Evolutionary conservation across 768 basidiomycete species (phyloP).

Genomic region (Candolleomyces aberdarensis): DNA sequence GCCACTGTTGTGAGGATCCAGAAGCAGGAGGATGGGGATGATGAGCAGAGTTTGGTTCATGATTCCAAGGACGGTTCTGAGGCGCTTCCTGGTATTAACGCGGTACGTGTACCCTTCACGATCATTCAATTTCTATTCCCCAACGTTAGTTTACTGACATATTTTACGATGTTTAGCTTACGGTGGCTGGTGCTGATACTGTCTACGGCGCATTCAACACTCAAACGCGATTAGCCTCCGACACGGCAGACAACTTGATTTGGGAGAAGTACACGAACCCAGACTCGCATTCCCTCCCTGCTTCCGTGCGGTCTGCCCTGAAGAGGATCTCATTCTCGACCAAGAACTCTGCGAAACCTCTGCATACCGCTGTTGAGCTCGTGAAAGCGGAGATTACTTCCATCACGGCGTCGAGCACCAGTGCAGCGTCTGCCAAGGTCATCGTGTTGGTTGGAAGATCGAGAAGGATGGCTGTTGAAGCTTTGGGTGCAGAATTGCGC

Average conservation of each 20-base stretch:
- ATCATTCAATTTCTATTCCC: neutral
- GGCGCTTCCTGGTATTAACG: neutral
- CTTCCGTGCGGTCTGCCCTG: slow-evolving; percentile 35
- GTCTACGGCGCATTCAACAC: slow-evolving; percentile 66
- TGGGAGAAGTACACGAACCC: slow-evolving; percentile 62
- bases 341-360: slow-evolving; percentile 47
- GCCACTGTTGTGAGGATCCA: slow-evolving; percentile 74
- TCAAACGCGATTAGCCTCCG: slow-evolving; percentile 65
- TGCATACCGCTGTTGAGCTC: slow-evolving; percentile 53
- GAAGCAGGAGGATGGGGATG: slow-evolving; percentile 37
- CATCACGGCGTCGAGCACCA: slow-evolving; percentile 24
- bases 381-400: slow-evolving; percentile 23
- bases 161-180: slow-evolving; percentile 26
- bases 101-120: neutral
- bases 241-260: slow-evolving; percentile 76
- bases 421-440: slow-evolving; percentile 30
- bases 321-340: slow-evolving; percentile 61
- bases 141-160: neutral
- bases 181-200: slow-evolving; percentile 59
- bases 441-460: slow-evolving; percentile 74
- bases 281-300: neutral
- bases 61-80: slow-evolving; percentile 8
- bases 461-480: slow-evolving; percentile 60
- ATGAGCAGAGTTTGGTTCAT: neutral
- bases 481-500: slow-evolving; percentile 58